Conservation (phyloP, 352 stramenopile species). For the Aphanomyces stellatus region DNA sequence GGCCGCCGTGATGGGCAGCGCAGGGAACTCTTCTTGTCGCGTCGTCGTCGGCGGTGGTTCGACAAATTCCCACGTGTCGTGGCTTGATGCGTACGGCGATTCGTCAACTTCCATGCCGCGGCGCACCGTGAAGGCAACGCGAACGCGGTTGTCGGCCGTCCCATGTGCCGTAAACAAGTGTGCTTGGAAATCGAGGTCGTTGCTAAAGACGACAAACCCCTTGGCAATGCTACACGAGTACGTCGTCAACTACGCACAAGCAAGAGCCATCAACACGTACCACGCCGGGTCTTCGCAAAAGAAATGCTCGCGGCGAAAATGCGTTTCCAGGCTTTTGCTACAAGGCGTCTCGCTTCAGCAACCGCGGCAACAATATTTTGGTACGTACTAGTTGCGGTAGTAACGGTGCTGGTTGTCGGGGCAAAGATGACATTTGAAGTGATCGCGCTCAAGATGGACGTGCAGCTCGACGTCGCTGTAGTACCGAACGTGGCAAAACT, state of each 20-base stretch:
- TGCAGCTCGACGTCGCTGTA: conserved; percentile 82
- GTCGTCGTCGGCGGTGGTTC: conserved; percentile 14
- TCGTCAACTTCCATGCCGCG: conserved; percentile 30
- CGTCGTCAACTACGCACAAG: neutral
- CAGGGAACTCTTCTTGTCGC: conserved; percentile 52
- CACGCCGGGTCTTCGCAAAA: conserved; percentile 78
- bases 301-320: conserved; percentile 77
- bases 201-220: conserved; percentile 79
- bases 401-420: conserved; percentile 76
- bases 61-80: conserved; percentile 28
- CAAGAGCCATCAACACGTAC: conserved; percentile 26
- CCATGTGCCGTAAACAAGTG: conserved; percentile 78
- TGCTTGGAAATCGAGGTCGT: conserved; percentile 79
- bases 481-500: conserved; percentile 82
- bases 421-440: conserved; percentile 88
- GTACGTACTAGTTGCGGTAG: conserved; percentile 84
- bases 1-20: conserved; percentile 35
- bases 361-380: neutral
- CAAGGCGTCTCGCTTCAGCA: too few relatives aligned
- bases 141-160: conserved; percentile 46
- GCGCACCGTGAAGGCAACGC: conserved; percentile 68
- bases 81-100: conserved; percentile 49
- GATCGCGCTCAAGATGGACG: conserved; percentile 79
- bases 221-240: conserved; percentile 40
- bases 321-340: conserved; percentile 68